phyloP scores from a whole-genome alignment of 192 early-diverging fungal species.

The Entomortierella chlamydospora region DNA sequence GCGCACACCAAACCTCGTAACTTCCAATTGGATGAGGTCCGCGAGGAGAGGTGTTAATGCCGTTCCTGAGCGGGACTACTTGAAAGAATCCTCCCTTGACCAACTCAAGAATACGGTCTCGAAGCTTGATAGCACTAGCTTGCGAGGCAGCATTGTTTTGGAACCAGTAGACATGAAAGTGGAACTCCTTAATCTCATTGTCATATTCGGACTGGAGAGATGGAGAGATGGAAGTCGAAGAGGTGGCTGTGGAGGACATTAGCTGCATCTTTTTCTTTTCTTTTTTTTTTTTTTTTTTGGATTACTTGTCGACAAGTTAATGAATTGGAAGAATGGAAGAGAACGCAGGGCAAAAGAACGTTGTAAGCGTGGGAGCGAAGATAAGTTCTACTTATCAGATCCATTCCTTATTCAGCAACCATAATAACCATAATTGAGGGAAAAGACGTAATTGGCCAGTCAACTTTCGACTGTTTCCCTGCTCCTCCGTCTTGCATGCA shows the following conservation, averaged over 20 bases:
- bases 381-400: background rate
- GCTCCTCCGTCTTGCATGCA: background rate
- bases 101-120: constrained; percentile 57
- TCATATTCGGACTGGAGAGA: constrained; percentile 54
- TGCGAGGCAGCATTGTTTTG: constrained; percentile 57
- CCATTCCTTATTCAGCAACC: background rate
- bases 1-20: constrained; percentile 75
- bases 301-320: too few relatives aligned
- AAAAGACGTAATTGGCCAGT: constrained; percentile 10
- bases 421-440: background rate
- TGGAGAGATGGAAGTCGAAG: constrained; percentile 1
- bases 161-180: constrained; percentile 78
- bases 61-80: constrained; percentile 59
- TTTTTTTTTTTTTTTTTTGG: too few relatives aligned
- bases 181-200: constrained; percentile 73
- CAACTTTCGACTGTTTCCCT: background rate
- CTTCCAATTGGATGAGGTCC: constrained; percentile 73
- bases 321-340: too few relatives aligned
- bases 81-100: constrained; percentile 64
- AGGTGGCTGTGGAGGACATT: constrained; percentile 26
- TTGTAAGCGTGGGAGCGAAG: background rate
- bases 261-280: constrained; percentile 22
- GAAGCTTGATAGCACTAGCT: constrained; percentile 42
- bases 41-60: constrained; percentile 55
- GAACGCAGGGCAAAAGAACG: too few relatives aligned